A percentile compares a stretch with the other conserved stretches of the same genome.
Evolutionary conservation across 2,329 filamentous ascomycete species (phyloP).

Genomic region (Sphaerulina populicola): DNA sequence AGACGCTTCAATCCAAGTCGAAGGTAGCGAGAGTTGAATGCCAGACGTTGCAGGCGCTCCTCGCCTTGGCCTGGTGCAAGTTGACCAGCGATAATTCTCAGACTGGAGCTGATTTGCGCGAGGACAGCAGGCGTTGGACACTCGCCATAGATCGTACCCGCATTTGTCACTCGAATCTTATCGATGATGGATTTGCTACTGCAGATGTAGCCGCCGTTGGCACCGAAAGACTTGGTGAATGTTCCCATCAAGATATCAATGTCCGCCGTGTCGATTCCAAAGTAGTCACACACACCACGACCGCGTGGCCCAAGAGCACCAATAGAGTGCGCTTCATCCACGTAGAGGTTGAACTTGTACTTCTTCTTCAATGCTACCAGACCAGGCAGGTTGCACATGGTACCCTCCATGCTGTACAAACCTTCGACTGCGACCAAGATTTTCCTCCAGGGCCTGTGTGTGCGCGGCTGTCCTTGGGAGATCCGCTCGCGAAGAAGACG

Average conservation of each 20-base stretch:
- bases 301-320: conserved; percentile 83
- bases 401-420: conserved; percentile 98
- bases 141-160: conserved; percentile 79
- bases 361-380: conserved; percentile 79
- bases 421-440: conserved; percentile 94
- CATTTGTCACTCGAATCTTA: conserved; percentile 78
- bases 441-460: conserved; percentile 99
- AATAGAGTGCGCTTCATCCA: conserved; percentile 94
- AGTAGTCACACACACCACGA: conserved; percentile 94
- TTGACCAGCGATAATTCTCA: conserved; percentile 84
- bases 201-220: conserved; percentile 92
- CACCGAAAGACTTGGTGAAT: conserved; percentile 94
- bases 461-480: conserved; percentile 91
- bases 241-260: conserved; percentile 98
- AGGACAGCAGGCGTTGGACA: conserved; percentile 79
- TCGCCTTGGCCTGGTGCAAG: conserved; percentile 83
- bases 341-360: conserved; percentile 94
- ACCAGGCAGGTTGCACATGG: conserved; percentile 94
- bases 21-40: conserved; percentile 98
- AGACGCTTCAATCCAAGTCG: conserved; percentile 92
- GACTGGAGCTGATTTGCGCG: conserved; percentile 78
- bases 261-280: conserved; percentile 75
- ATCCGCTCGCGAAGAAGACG: conserved; percentile 81
- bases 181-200: conserved; percentile 86
- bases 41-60: conserved; percentile 87